Base-by-base conservation (phyloP, 2,329 filamentous ascomycete species). In the Diaporthe sp. region DNA sequence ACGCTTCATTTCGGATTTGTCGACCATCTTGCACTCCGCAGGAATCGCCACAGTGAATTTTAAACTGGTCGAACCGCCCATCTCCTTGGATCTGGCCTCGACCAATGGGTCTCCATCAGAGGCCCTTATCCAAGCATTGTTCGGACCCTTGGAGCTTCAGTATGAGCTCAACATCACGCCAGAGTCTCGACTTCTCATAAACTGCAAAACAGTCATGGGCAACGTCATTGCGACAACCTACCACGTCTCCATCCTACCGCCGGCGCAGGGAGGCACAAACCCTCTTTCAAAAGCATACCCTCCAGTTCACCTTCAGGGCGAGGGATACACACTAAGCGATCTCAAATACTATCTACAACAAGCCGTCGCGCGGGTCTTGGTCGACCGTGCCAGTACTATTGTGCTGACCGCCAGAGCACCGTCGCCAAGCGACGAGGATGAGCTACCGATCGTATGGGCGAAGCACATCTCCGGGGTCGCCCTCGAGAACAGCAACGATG, bases 141-240 rank as follows among this genome's bases (percentile, higher is more conserved):
- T 88, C 61, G 82, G 82, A 8, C 83, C 86, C 42, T 83, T 87
- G 55, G 79, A 83, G 55, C 83, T 86, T 78, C 79, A 84, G 3
- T 83, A 89, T 71, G 85, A 87, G 51, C 78, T 91, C 17, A 82
- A 81, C 44, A 83, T 91, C 70, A 86, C 88, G 3, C 84, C 87
- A 0, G 82, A 85, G 19, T 81, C 82, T 4, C 82, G 83, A 12
- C 77, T 90, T 37, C 82, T 83, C 51, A 82, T 90, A 76, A 84
- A 85, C 49, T 85, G 86, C 58, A 85, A 84, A 34, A 88, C 88
- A 0, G 84, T 84, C 59, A 82, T 87, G 75, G 80, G 83, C 53
- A 86, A 86, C 67, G 80, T 86, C 73, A 85, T 85, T 3, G 82
- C 85, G n/a, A 88, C 87, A 2, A 84, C 86, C 76, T 89, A 86